Base-by-base conservation (phyloP, 2,329 filamentous ascomycete genomes). In the Pseudonectria foliicola region DNA sequence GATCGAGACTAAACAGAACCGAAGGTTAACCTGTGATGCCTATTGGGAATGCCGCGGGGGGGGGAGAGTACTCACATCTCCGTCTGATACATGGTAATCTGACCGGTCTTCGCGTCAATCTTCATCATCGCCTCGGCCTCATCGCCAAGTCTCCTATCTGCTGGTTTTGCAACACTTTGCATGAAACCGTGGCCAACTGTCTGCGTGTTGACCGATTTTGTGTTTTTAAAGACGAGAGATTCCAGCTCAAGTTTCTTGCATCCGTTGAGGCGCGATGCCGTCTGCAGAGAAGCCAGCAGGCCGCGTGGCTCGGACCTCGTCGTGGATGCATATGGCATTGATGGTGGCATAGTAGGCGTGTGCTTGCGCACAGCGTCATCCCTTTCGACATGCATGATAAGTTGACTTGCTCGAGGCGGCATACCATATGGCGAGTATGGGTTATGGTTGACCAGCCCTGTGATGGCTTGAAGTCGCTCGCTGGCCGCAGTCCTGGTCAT, bases 221-320 rank as follows among this genome's bases (percentile, higher is more conserved):
- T 11, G 29, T 31, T 35, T 23, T 33, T 43, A 34, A 55, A 51
- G 16, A 29, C 11, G 4, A 55, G 29, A 11, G 43, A 34, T 7
- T 54, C 44, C 4, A 55, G 24, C 3, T 50, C 37, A 6, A 55
- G 37, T 28, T 40, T 49, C 29, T 35, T 49, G 33, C 43, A 48
- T 10, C 53, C 53, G 26, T 43, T 40, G 16, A 27, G 33, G 7
- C 33, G 38, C 7, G 45, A 48, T 27, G 39, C 35, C n/a, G 26
- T 35, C 15, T 44, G 38, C 6, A 55, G 38, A 29, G 27, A 43
- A 2, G 34, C 27, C 13, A 39, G 26, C 26, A 55, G 18, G 6
- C 33, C 34, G 23, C 37, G 34, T 5, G 5, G 5, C 5, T 21
- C 8, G 18, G 18, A 21, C 5, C 18, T 21, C 5, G 8, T 8